These are phyloP conservation scores for Diospyros kaki DNA, from an alignment of 148 eudicot genomes.

Conservation along the genomic window DNA sequence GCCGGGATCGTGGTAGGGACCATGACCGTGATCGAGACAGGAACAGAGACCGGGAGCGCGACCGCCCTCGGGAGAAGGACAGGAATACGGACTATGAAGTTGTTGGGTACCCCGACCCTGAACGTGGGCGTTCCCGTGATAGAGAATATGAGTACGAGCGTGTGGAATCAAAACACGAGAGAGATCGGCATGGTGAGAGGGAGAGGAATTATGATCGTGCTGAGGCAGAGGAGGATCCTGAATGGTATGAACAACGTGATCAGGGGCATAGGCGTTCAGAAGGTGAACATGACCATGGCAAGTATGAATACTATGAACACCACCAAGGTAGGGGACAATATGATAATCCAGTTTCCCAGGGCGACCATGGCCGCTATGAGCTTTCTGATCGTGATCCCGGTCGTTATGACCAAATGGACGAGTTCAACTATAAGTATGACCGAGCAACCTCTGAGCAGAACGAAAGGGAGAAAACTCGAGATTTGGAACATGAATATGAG, in stretches of 20 bases:
- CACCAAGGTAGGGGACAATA: slow-evolving; percentile 33
- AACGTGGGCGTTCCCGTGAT: slow-evolving; percentile 79
- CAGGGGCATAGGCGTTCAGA: slow-evolving; percentile 39
- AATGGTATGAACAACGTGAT: slow-evolving; percentile 54
- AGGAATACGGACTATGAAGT: slow-evolving; percentile 54
- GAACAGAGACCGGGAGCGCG: slow-evolving; percentile 29
- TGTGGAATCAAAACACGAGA: slow-evolving; percentile 55
- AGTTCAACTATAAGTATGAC: slow-evolving; percentile 41
- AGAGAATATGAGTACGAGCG: slow-evolving; percentile 66
- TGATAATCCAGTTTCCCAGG: slow-evolving; percentile 35
- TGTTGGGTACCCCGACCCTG: slow-evolving; percentile 41
- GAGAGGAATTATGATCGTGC: slow-evolving; percentile 42
- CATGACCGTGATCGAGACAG: slow-evolving; percentile 43
- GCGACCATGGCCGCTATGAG: slow-evolving; percentile 46
- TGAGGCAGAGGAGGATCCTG: slow-evolving; percentile 52
- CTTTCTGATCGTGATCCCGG: slow-evolving; percentile 40
- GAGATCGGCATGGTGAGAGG: slow-evolving; percentile 54
- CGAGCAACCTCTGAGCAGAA: slow-evolving; percentile 28
- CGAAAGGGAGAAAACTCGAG: slow-evolving; percentile 25
- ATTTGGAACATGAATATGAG: slow-evolving; percentile 22
- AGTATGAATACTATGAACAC: slow-evolving; percentile 48
- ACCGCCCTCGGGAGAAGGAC: slow-evolving; percentile 54
- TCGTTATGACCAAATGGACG: slow-evolving; percentile 54
- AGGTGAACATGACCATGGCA: slow-evolving; percentile 34
- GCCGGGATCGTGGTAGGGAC: slow-evolving; percentile 47